Conservation (phyloP, 2,329 filamentous ascomycete species). For the Talaromyces islandicus region DNA sequence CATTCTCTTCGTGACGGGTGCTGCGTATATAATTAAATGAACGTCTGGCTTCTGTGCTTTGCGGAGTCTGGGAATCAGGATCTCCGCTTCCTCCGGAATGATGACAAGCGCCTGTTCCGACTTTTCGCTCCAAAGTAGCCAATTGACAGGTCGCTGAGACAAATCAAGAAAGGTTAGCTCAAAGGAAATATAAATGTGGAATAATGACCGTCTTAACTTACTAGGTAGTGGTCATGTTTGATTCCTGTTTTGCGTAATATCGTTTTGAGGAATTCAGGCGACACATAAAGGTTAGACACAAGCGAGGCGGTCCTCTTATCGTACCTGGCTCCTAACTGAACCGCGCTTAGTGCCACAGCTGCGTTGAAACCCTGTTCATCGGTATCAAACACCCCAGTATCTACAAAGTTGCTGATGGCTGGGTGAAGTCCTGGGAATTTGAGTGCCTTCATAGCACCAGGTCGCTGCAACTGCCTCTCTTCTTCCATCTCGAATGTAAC, state of each 20-base stretch:
- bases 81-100: constrained; percentile 59
- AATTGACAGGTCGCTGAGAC: constrained; percentile 50
- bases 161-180: not conserved
- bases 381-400: constrained; percentile 24
- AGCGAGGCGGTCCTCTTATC: constrained; percentile 1
- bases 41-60: constrained; percentile 16
- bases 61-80: constrained; percentile 34
- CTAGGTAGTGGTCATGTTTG: constrained; percentile 38
- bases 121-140: constrained; percentile 42
- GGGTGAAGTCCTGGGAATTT: constrained; percentile 43
- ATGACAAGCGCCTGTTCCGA: constrained; percentile 47
- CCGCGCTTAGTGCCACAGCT: not conserved
- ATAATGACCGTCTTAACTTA: not conserved
- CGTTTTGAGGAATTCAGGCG: constrained; percentile 45
- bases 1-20: constrained; percentile 58
- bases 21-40: constrained; percentile 53
- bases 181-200: not conserved
- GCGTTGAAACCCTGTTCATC: constrained; percentile 15
- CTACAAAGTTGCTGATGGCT: constrained; percentile 46
- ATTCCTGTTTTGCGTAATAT: constrained; percentile 26
- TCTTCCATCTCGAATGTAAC: constrained; percentile 42
- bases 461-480: constrained; percentile 50
- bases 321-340: constrained; percentile 18
- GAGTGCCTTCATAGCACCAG: constrained; percentile 33
- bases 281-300: constrained; percentile 32